Evolutionary conservation across 106 monocot species (phyloP).

Genomic region (Allium fistulosum): DNA sequence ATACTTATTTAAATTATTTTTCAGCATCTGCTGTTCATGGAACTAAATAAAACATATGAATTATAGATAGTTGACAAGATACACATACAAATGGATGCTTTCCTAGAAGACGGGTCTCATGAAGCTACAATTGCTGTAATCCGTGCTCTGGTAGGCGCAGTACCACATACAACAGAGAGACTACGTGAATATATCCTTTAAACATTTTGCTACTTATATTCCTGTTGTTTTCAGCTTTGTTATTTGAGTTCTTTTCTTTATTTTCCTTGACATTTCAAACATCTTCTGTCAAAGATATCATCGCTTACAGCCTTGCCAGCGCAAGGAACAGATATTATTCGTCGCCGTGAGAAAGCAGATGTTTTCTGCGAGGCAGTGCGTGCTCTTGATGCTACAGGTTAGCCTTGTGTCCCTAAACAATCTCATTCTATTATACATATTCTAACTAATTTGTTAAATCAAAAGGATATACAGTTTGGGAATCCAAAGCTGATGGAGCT

Average conservation of each 20-base stretch:
- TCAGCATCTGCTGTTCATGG: not conserved
- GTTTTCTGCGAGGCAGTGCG: slow-evolving; percentile 93
- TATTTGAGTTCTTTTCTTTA: not conserved
- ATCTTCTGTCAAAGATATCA: slow-evolving; percentile 94
- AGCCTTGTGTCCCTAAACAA: too few relatives aligned
- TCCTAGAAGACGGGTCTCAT: slow-evolving; percentile 96
- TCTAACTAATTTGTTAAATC: too few relatives aligned
- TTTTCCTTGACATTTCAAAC: slow-evolving; percentile 73
- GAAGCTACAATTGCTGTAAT: slow-evolving; percentile 84
- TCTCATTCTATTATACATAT: too few relatives aligned
- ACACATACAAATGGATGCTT: slow-evolving; percentile 97
- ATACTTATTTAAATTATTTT: not conserved
- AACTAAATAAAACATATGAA: slow-evolving; percentile 1
- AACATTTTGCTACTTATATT: not conserved
- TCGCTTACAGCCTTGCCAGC: slow-evolving; percentile 49
- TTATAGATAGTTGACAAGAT: slow-evolving; percentile 93
- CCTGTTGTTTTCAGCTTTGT: not conserved
- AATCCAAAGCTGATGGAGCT: too few relatives aligned
- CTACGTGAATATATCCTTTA: slow-evolving; percentile 95
- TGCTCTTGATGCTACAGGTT: slow-evolving; percentile 98
- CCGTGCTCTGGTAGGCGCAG: slow-evolving; percentile 64
- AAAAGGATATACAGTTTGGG: too few relatives aligned
- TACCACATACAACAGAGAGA: slow-evolving; percentile 88
- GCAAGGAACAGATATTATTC: slow-evolving; percentile 55
- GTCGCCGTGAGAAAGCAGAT: slow-evolving; percentile 69